phyloP scores from a whole-genome alignment of 257 asterid genomes.

The Eucommia ulmoides region DNA sequence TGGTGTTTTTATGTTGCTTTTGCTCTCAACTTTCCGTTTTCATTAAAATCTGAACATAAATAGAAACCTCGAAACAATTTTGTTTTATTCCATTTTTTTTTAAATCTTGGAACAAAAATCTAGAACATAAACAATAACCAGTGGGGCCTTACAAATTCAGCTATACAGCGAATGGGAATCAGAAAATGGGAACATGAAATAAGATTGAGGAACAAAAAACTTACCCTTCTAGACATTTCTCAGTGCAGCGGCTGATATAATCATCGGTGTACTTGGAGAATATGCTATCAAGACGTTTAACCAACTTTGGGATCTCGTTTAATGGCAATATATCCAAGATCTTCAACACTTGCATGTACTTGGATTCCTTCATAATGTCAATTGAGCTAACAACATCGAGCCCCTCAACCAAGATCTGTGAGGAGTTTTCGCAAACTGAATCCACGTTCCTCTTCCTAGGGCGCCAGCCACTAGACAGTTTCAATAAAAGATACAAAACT shows the following conservation, averaged over 20 bases:
- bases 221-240: constrained; percentile 38
- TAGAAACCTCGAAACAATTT: too few species aligned
- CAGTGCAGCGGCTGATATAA: constrained; percentile 36
- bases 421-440: constrained; percentile 28
- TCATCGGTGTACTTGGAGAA: constrained; percentile 36
- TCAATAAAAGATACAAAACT: constrained; percentile 25
- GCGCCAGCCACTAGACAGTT: constrained; percentile 66
- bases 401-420: constrained; percentile 32
- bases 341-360: constrained; percentile 37
- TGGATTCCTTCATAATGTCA: constrained; percentile 31
- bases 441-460: constrained; percentile 44
- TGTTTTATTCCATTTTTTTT: too few species aligned
- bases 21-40: too few species aligned
- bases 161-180: background rate
- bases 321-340: constrained; percentile 49
- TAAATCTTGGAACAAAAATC: background rate
- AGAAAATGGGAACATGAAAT: too few species aligned
- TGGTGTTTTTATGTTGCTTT: too few species aligned
- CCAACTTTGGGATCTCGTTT: constrained; percentile 30
- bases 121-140: background rate
- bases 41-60: too few species aligned
- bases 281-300: constrained; percentile 39
- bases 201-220: too few species aligned
- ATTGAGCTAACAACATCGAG: constrained; percentile 34
- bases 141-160: background rate